Evolutionary conservation across 257 asterid genomes (phyloP), one percentile per base, ranked within the genome.

Genomic region (Asclepias syriaca): DNA sequence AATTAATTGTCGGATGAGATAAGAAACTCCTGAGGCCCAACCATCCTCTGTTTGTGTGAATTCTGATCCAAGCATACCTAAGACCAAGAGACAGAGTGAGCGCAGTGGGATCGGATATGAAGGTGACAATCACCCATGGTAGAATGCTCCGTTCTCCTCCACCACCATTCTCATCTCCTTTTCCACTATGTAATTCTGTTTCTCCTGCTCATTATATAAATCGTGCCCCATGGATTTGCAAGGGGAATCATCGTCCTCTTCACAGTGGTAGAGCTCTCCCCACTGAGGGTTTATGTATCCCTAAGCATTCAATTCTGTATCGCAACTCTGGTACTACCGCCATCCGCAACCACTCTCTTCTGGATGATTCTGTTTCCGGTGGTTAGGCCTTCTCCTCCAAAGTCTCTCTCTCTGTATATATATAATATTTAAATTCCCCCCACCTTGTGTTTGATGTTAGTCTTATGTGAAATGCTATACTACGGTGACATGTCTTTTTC

Each of bases 311-410:
- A n/a, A 29, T 16, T 32, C n/a, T 21, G n/a, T 61, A 37, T 64
- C 27, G 29, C 16, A 37, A 18, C 15, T 37, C 49, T 19, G 27
- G 50, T 15, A 1, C 29, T 6, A 18, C 50, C 50, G 27, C 29
- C 68, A 37, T 64, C 27, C 50, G 50, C 68, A 37, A 37, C 29
- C 49, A 37, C 29, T 64, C 68, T 37, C 68, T 64, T 27, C 27
- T 64, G 15, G 68, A 64, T n/a, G 50, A 64, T 37, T 2, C 68
- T 37, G 8, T 24, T 64, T 37, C 68, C 49, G 9, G 68, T 64
- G 9, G 68, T 64, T 37, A 64, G 68, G 15, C 29, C 29, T 37
- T 37, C 2, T 37, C 2, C 68, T 6, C 8, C 21, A 1, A 0
- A 32, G 4, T 2, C 12, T 16, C 8, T 8, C 13, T 56, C 9